Evolutionary conservation across 2,329 filamentous ascomycete genomes (phyloP).

Genomic region (Cryoendolithus antarcticus): DNA sequence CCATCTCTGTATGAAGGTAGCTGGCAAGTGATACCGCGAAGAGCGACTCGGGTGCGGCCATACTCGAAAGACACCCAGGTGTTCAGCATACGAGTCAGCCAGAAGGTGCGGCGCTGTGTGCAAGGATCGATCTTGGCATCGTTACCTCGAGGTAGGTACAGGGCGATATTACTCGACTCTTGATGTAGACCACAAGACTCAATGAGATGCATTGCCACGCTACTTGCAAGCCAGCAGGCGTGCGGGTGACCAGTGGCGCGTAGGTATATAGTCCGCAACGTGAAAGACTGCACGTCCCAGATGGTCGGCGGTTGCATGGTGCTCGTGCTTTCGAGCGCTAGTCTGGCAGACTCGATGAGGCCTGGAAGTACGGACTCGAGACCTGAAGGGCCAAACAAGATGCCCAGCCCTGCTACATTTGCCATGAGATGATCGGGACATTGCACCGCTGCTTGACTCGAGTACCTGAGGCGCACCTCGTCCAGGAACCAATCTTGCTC

Average conservation of each 20-base stretch:
- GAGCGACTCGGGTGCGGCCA: constrained; percentile 39
- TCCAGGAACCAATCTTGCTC: constrained; percentile 18
- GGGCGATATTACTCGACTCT: constrained; percentile 22
- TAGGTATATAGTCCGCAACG: constrained; percentile 42
- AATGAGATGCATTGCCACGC: constrained; percentile 44
- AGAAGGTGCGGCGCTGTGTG: constrained; percentile 26
- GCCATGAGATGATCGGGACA: constrained; percentile 31
- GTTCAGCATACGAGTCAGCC: constrained; percentile 44
- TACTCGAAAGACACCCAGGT: constrained; percentile 49
- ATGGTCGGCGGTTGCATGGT: constrained; percentile 26
- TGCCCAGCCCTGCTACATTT: constrained; percentile 44
- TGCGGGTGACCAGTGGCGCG: constrained; percentile 43
- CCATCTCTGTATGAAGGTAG: constrained; percentile 28
- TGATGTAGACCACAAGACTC: constrained; percentile 41
- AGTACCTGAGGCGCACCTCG: constrained; percentile 15
- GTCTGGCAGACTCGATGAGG: constrained; percentile 28
- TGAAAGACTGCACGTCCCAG: constrained; percentile 37
- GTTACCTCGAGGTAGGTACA: constrained; percentile 13
- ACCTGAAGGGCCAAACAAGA: constrained; percentile 33
- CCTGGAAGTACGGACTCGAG: constrained; percentile 10
- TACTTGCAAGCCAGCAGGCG: constrained; percentile 45
- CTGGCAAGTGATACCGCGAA: constrained; percentile 34
- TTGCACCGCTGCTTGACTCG: constrained; percentile 9
- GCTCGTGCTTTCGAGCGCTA: constrained; percentile 30
- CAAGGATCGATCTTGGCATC: constrained; percentile 14